Evolutionary conservation across 306 rosid species (phyloP).

Genomic region (Medicago ruthenica): DNA sequence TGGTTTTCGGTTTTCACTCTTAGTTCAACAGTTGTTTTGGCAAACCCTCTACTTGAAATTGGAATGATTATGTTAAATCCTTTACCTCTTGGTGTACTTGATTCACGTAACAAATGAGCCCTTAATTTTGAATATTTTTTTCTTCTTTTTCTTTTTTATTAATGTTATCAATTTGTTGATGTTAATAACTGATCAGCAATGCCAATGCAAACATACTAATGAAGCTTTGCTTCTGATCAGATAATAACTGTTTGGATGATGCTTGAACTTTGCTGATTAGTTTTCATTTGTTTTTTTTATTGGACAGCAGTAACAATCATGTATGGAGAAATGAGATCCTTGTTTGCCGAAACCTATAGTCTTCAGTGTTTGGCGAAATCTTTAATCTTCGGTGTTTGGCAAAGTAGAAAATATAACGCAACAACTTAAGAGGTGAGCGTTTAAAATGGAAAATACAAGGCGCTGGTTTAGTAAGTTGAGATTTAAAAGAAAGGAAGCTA

Average conservation of each 20-base stretch:
- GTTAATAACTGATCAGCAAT: neutral
- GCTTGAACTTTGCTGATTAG: slow-evolving; percentile 29
- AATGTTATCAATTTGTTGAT: slow-evolving; percentile 14
- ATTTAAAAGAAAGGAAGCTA: slow-evolving; percentile 63
- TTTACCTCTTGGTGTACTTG: slow-evolving; percentile 18
- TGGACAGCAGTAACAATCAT: slow-evolving; percentile 49
- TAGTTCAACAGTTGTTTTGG: slow-evolving; percentile 24
- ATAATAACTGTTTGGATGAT: slow-evolving; percentile 14
- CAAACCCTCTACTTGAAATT: neutral
- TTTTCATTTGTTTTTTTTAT: slow-evolving; percentile 29
- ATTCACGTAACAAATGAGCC: slow-evolving; percentile 11
- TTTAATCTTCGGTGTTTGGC: slow-evolving; percentile 41
- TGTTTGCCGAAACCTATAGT: slow-evolving; percentile 32
- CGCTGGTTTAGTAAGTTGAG: slow-evolving; percentile 73
- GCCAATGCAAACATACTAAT: neutral
- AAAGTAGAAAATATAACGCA: slow-evolving; percentile 39
- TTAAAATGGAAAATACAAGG: slow-evolving; percentile 66
- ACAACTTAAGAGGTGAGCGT: slow-evolving; percentile 17
- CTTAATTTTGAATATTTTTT: neutral
- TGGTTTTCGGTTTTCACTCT: slow-evolving; percentile 12
- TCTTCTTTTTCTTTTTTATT: slow-evolving; percentile 18
- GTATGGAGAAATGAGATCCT: slow-evolving; percentile 40
- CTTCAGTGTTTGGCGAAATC: slow-evolving; percentile 38
- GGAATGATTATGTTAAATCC: slow-evolving; percentile 21
- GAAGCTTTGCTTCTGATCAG: slow-evolving; percentile 20